A percentile compares a stretch with the other conserved stretches of the same genome.
Evolutionary conservation across 768 basidiomycete species (phyloP).

Genomic region (Tricholoma furcatifolium): DNA sequence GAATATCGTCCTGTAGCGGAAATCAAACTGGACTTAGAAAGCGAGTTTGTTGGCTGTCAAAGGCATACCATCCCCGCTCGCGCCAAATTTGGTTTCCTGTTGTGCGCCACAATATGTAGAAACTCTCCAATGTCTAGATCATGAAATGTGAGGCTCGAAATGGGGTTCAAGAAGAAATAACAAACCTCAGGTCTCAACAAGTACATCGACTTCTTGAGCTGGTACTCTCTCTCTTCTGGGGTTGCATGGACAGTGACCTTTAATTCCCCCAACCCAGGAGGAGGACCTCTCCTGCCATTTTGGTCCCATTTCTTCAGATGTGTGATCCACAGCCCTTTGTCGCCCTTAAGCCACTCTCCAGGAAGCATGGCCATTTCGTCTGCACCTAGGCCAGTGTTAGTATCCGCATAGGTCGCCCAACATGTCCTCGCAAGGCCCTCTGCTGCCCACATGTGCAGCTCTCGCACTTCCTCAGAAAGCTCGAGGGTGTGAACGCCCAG

Average conservation of each 20-base stretch:
- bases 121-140: slow-evolving; percentile 48
- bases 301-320: slow-evolving; percentile 42
- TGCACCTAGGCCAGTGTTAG: slow-evolving; percentile 60
- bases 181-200: slow-evolving; percentile 52
- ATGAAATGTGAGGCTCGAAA: not conserved
- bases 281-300: slow-evolving; percentile 31
- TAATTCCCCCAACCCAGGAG: slow-evolving; percentile 32
- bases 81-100: slow-evolving; percentile 52
- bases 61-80: slow-evolving; percentile 46
- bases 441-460: slow-evolving; percentile 59
- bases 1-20: slow-evolving; percentile 33
- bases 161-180: not conserved
- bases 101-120: slow-evolving; percentile 53
- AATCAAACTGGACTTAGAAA: not conserved
- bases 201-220: slow-evolving; percentile 29
- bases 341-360: slow-evolving; percentile 8
- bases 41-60: not conserved
- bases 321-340: slow-evolving; percentile 36
- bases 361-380: slow-evolving; percentile 44
- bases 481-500: slow-evolving; percentile 49
- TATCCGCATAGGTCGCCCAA: slow-evolving; percentile 63
- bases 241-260: slow-evolving; percentile 11
- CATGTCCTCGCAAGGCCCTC: slow-evolving; percentile 62
- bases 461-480: slow-evolving; percentile 31
- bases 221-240: slow-evolving; percentile 37